phyloP scores from a whole-genome alignment of 2,329 filamentous ascomycete genomes.

The Didymella arachidicola region DNA sequence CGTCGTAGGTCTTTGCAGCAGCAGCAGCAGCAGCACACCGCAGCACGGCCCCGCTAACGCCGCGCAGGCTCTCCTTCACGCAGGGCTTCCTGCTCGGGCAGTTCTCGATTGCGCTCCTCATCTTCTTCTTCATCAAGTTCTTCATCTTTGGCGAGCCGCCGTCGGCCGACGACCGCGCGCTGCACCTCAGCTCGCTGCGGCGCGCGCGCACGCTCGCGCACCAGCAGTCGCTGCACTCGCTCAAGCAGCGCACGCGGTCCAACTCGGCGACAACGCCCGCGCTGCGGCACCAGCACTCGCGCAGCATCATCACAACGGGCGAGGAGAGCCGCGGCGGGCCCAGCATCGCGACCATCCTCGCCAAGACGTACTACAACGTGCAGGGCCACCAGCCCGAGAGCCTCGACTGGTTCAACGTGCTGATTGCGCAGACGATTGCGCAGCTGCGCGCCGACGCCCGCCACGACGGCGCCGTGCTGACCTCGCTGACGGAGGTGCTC shows the following conservation, averaged over 20 bases:
- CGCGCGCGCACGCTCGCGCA: conserved; percentile 78
- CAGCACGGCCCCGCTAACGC: conserved; percentile 39
- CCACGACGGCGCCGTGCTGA: conserved; percentile 87
- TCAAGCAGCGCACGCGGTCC: conserved; percentile 44
- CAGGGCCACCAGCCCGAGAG: conserved; percentile 95
- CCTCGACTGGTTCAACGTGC: conserved; percentile 98
- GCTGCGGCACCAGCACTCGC: conserved; percentile 49
- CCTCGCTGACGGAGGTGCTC: conserved; percentile 81
- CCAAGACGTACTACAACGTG: conserved; percentile 97
- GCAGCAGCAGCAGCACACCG: too few relatives aligned
- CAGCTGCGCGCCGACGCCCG: conserved; percentile 93
- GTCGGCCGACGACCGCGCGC: conserved; percentile 79
- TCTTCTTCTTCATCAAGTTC: conserved; percentile 98
- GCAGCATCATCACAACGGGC: conserved; percentile 56
- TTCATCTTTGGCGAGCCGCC: conserved; percentile 98
- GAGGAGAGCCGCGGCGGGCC: conserved; percentile 63
- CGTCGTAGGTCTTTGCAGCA: conserved; percentile 32
- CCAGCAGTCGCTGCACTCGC: conserved; percentile 45
- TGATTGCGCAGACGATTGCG: conserved; percentile 94
- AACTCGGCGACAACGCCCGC: conserved; percentile 46
- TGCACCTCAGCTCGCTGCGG: conserved; percentile 76
- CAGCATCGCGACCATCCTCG: conserved; percentile 91
- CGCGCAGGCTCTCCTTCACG: conserved; percentile 80
- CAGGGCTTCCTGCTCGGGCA: conserved; percentile 94
- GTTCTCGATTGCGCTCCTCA: conserved; percentile 86